phyloP scores from a whole-genome alignment of 495 filamentous ascomycete species.

The Lasiosphaeria hispida region DNA sequence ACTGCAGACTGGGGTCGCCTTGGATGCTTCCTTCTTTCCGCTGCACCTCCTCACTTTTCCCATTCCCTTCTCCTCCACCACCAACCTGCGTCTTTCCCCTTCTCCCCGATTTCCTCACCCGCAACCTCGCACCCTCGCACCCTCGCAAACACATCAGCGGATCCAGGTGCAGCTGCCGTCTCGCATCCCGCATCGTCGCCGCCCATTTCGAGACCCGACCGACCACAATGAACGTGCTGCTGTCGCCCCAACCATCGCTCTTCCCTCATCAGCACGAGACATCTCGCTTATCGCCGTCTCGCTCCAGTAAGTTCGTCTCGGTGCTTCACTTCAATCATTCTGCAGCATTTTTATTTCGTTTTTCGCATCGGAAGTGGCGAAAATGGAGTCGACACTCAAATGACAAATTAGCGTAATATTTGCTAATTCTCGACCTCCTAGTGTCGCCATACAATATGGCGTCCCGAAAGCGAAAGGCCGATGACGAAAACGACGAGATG shows the following conservation, averaged over 20 bases:
- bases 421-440: conserved; percentile 31
- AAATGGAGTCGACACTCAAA: background rate
- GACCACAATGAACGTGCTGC: conserved; percentile 49
- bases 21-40: conserved; percentile 27
- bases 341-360: background rate
- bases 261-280: conserved; percentile 76
- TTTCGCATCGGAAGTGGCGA: background rate
- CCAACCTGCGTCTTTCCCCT: conserved; percentile 11
- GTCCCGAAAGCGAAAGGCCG: conserved; percentile 82
- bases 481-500: conserved; percentile 86
- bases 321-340: conserved; percentile 7
- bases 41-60: conserved; percentile 41
- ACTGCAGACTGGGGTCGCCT: conserved; percentile 28
- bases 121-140: conserved; percentile 10
- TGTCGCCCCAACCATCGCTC: conserved; percentile 59
- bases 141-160: background rate
- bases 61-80: conserved; percentile 21
- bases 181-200: background rate
- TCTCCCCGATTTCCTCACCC: conserved; percentile 4
- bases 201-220: conserved; percentile 6
- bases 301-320: conserved; percentile 57
- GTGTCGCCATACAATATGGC: conserved; percentile 55
- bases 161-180: too few species aligned
- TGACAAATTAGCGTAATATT: conserved; percentile 10
- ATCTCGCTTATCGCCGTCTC: conserved; percentile 66